Evolutionary conservation across 2,329 filamentous ascomycete species (phyloP).

Genomic region (Clarireedia homoeocarpa): DNA sequence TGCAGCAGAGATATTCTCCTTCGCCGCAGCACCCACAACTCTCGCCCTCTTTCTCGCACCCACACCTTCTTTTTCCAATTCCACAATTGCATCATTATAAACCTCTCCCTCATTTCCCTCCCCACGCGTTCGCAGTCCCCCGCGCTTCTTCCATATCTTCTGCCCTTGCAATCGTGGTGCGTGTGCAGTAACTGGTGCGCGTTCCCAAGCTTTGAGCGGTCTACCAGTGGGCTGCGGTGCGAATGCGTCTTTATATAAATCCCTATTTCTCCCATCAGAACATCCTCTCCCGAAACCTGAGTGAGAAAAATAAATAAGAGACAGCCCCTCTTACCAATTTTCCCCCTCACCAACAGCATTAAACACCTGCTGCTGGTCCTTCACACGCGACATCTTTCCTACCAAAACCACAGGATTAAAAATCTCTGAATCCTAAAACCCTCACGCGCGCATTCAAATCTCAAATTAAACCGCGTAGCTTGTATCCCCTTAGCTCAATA

Average conservation of each 20-base stretch:
- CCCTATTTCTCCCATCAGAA: constrained; percentile 13
- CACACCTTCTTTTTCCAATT: constrained; percentile 30
- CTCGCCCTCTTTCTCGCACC: constrained; percentile 32
- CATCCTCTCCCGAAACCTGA: neutral
- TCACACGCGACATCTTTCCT: neutral
- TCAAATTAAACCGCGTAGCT: too few species aligned
- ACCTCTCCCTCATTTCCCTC: constrained; percentile 16
- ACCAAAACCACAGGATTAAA: neutral
- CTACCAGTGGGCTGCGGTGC: constrained; percentile 16
- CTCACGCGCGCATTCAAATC: too few species aligned
- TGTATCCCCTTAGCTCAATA: too few species aligned
- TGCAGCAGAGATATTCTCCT: constrained; percentile 30
- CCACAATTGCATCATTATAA: constrained; percentile 19
- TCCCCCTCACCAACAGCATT: neutral
- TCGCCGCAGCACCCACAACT: constrained; percentile 18
- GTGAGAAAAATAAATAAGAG: neutral
- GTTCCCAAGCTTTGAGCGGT: constrained; percentile 24
- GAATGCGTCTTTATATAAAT: constrained; percentile 26
- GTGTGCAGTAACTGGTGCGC: constrained; percentile 25
- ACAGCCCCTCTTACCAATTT: constrained; percentile 15
- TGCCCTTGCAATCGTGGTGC: constrained; percentile 27
- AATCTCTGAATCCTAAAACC: too few species aligned
- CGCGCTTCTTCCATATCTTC: constrained; percentile 29
- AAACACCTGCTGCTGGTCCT: neutral
- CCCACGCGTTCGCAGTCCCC: constrained; percentile 1